A percentile compares a stretch with the other conserved stretches of the same genome.
phyloP scores from a whole-genome alignment of 2,329 filamentous ascomycete species.

The Annulohypoxylon truncatum region DNA sequence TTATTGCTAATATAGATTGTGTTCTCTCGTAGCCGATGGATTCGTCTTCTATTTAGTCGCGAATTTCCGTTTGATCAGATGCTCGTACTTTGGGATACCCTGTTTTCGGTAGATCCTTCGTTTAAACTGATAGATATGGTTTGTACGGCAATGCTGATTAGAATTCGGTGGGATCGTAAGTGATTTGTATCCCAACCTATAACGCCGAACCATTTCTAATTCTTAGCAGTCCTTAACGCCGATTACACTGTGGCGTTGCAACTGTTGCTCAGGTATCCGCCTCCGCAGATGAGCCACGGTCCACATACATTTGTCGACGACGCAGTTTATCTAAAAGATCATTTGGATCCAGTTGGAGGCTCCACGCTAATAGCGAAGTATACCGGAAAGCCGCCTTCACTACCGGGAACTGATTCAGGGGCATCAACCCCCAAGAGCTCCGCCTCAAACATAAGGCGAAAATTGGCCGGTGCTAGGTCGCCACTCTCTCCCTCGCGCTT shows the following conservation, averaged over 20 bases:
- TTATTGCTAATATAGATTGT: constrained; percentile 16
- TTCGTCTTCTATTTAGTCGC: constrained; percentile 89
- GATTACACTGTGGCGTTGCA: constrained; percentile 90
- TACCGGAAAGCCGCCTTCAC: constrained; percentile 65
- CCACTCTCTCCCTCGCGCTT: constrained; percentile 63
- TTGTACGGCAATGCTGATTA: constrained; percentile 92
- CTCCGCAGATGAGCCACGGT: constrained; percentile 69
- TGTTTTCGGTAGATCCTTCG: constrained; percentile 87
- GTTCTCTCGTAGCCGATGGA: constrained; percentile 76
- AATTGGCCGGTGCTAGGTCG: constrained; percentile 56
- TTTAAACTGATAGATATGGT: constrained; percentile 87
- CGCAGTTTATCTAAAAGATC: constrained; percentile 77
- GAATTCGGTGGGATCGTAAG: constrained; percentile 90
- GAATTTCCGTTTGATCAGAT: constrained; percentile 92
- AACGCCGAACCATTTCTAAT: constrained; percentile 40
- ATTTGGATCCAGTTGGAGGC: constrained; percentile 72
- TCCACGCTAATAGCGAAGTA: constrained; percentile 77
- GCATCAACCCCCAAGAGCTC: constrained; percentile 53
- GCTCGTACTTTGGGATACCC: constrained; percentile 86
- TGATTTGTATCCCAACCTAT: constrained; percentile 19
- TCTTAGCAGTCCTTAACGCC: constrained; percentile 75
- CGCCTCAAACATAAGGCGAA: constrained; percentile 54
- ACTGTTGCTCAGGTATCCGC: constrained; percentile 84
- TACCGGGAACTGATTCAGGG: constrained; percentile 43
- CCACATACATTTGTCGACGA: constrained; percentile 88